A percentile compares a stretch with the other conserved stretches of the same genome.
phyloP scores from a whole-genome alignment of 805 yeast genomes.

The Candida pseudoglaebosa region DNA sequence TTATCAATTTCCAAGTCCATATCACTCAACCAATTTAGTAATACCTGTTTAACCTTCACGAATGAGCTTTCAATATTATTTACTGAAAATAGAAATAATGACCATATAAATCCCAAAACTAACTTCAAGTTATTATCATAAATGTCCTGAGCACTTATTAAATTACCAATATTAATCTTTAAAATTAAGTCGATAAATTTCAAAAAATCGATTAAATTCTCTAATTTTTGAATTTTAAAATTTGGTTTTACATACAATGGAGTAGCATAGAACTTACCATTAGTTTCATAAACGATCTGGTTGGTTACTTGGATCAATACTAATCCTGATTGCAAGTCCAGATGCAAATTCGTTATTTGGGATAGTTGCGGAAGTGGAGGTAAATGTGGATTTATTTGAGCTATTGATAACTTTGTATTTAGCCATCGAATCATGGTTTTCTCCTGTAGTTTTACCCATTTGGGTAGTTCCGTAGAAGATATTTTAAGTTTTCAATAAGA shows the following conservation, averaged over 20 bases:
- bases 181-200: constrained; percentile 37
- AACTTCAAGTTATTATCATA: constrained; percentile 46
- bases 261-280: constrained; percentile 20
- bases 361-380: neutral
- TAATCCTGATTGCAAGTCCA: constrained; percentile 40
- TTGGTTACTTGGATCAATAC: constrained; percentile 34
- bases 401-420: constrained; percentile 31
- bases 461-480: constrained; percentile 1
- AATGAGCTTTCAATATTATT: constrained; percentile 25
- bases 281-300: constrained; percentile 22
- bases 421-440: constrained; percentile 51
- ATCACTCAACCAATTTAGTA: constrained; percentile 51
- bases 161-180: constrained; percentile 34
- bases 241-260: constrained; percentile 36
- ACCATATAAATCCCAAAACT: constrained; percentile 48
- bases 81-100: constrained; percentile 40
- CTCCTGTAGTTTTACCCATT: constrained; percentile 44
- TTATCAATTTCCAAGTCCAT: constrained; percentile 33
- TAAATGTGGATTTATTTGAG: constrained; percentile 6
- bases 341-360: constrained; percentile 16
- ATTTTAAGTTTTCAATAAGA: no score
- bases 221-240: constrained; percentile 43
- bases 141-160: constrained; percentile 48
- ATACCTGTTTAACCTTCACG: constrained; percentile 26
- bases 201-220: constrained; percentile 42